Evolutionary conservation across 2,329 filamentous ascomycete species (phyloP), one percentile per base, ranked within the genome.

Genomic region (Chaetomiaceae sp.): DNA sequence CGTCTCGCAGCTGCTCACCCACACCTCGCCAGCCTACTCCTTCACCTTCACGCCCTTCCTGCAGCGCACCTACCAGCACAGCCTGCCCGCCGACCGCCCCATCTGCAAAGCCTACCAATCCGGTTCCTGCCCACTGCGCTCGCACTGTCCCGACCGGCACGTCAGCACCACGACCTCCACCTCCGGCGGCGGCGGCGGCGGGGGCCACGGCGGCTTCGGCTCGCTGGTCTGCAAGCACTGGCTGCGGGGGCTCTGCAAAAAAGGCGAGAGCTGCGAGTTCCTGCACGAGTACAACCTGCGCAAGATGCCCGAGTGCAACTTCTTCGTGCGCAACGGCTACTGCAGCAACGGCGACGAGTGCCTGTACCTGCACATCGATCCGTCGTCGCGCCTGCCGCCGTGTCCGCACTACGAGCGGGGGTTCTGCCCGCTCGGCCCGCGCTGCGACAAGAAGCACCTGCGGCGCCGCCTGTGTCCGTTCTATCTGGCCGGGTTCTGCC

Each of bases 221-320:
- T 86, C 79, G 62, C 81, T 97, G 14, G 91, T 98, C 51, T 98
- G 93, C 81, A 98, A 98, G 72, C 93, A 97, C 75, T 97, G 93
- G 83, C 82, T 97, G 61, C 87, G 94, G 55, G 91, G 90, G 0
- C 80, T 98, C 17, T 98, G 93, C 75, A 98, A 98, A 65, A 97
- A 97, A 69, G 93, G 91, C 60, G 85, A 96, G 62, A 81, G 83
- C 57, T 98, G 93, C 81, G 93, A 98, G 72, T 98, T 97, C 61
- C 75, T 97, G 39, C 93, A 98, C 75, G 93, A 97, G 69, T 98
- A 96, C 74, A 97, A 98, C 69, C 78, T 98, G 57, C 83, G 93
- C 54, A 90, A 93, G 67, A 97, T 97, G 88, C 90, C 93, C 53
- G 93, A 97, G 71, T 98, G 93, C 71, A 95, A 95, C 62, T 95